These are phyloP conservation scores for Wickerhamia fluorescens DNA, from an alignment of 805 yeast genomes.

Conservation along the genomic window DNA sequence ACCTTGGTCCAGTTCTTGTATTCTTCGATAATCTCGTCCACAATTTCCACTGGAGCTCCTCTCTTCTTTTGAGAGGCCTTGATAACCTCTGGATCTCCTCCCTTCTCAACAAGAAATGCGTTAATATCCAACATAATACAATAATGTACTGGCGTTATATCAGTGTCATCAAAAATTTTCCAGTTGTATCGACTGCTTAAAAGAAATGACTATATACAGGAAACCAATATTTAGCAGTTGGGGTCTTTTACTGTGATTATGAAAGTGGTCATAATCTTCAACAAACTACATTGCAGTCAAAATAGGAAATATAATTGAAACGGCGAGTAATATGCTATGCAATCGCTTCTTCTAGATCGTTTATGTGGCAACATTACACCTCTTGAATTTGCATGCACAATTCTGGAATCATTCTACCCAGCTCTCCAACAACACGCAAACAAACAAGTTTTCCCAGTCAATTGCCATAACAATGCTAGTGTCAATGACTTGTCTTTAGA, in stretches of 20 bases:
- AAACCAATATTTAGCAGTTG: too few relatives aligned
- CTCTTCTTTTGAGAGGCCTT: constrained; percentile 88
- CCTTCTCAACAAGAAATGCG: constrained; percentile 91
- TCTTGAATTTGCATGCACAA: constrained; percentile 26
- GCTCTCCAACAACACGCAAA: constrained; percentile 17
- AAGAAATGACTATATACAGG: too few relatives aligned
- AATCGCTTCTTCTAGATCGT: constrained; percentile 31
- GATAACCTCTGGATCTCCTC: constrained; percentile 89
- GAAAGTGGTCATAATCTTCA: too few relatives aligned
- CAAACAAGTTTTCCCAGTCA: constrained; percentile 28
- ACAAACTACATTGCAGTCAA: too few relatives aligned
- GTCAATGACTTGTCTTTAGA: constrained; percentile 60
- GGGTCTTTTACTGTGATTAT: too few relatives aligned
- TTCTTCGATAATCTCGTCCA: constrained; percentile 87
- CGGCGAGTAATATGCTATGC: too few relatives aligned
- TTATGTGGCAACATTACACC: constrained; percentile 21
- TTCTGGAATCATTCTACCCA: constrained; percentile 32
- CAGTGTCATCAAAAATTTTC: background rate
- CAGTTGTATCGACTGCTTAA: too few relatives aligned
- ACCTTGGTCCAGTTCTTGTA: constrained; percentile 88
- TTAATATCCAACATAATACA: constrained; percentile 87
- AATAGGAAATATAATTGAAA: too few relatives aligned
- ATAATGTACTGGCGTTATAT: constrained; percentile 1
- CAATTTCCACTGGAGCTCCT: constrained; percentile 90
- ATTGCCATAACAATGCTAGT: constrained; percentile 43